Base-by-base conservation (phyloP, 2,329 filamentous ascomycete species). In the Fusarium falciforme region DNA sequence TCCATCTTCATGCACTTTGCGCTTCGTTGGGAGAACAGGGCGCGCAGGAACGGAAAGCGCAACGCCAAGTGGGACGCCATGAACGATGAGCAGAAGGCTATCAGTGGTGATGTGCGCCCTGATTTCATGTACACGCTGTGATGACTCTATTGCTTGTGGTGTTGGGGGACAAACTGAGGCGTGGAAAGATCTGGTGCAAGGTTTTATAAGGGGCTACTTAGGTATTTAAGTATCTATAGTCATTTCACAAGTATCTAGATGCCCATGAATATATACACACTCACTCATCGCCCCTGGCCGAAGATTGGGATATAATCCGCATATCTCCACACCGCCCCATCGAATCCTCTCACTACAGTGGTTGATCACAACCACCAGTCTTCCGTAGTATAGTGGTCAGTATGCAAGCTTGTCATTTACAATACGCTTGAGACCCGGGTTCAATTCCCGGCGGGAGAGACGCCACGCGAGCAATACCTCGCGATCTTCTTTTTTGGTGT, bases 11-110 rank as follows among this genome's bases (percentile, higher is more conserved):
- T 93, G 79, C 87, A 91, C 70, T 58, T 90, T 1, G 73, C 90
- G 25, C 83, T 94, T n/a, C 82, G 84, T 10, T 79, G 83, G n/a
- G 90, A 93, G 82, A 94, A 94, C 75, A 82, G 80, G 42, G 89
- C 88, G 80, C 86, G 92, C 27, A 80, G 79, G 4, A 82, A 79
- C 2, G 92, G 91, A 0, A 85, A 89, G 67, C 81, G 90, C 44
- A 88, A 93, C 77, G 75, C 82, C 16, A 88, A 85, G 84, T 81
- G 87, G 42, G 85, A 89, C 52, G 88, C 89, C 0, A 86, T 91
- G 83, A 84, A 83, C 20, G 84, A 86, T 27, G 82, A 85, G 29
- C 84, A 93, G 81, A 86, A 91, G 57, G 86, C 87, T 72, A 81
- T 87, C 69, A 78, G 90, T 66, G 92, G 91, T 0, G 91, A 93